Percentiles rank a stretch among this genome's conserved stretches.
phyloP scores from a whole-genome alignment of 768 basidiomycete species.

The Auriculariales sp. region DNA sequence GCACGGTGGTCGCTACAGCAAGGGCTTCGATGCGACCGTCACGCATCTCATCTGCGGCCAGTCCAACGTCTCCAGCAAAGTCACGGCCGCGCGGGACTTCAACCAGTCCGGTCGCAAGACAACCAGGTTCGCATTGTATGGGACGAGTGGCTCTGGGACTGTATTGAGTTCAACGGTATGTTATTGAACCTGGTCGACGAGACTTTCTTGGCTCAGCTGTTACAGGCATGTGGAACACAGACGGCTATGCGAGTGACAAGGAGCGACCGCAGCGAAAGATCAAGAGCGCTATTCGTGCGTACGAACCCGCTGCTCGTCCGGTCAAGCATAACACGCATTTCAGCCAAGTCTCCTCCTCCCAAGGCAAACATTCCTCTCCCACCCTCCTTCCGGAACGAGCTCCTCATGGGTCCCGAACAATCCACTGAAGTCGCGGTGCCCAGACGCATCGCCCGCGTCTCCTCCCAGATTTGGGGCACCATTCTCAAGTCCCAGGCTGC shows the following conservation, averaged over 20 bases:
- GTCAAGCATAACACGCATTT: constrained; percentile 5
- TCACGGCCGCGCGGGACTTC: constrained; percentile 64
- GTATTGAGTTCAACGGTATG: constrained; percentile 53
- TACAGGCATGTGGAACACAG: constrained; percentile 51
- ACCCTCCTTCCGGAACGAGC: constrained; percentile 10
- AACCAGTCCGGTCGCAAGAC: constrained; percentile 41
- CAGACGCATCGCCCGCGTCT: constrained; percentile 44
- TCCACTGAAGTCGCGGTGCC: constrained; percentile 46
- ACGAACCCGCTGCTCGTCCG: neutral
- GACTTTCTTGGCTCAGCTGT: neutral
- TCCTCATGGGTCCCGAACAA: constrained; percentile 16
- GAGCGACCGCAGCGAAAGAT: constrained; percentile 46
- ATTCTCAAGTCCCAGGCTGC: constrained; percentile 26
- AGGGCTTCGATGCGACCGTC: constrained; percentile 57
- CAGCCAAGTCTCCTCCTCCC: constrained; percentile 5
- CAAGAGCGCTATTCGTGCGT: constrained; percentile 12
- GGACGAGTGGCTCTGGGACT: constrained; percentile 98
- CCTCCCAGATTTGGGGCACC: constrained; percentile 65
- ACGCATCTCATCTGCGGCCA: constrained; percentile 74
- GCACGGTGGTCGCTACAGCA: constrained; percentile 55
- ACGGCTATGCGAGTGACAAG: constrained; percentile 37
- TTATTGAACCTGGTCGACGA: constrained; percentile 1
- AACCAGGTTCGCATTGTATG: constrained; percentile 69
- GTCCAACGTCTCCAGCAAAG: constrained; percentile 43
- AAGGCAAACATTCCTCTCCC: constrained; percentile 5